phyloP scores from a whole-genome alignment of 2,329 filamentous ascomycete genomes.

The Xylaria sp. region DNA sequence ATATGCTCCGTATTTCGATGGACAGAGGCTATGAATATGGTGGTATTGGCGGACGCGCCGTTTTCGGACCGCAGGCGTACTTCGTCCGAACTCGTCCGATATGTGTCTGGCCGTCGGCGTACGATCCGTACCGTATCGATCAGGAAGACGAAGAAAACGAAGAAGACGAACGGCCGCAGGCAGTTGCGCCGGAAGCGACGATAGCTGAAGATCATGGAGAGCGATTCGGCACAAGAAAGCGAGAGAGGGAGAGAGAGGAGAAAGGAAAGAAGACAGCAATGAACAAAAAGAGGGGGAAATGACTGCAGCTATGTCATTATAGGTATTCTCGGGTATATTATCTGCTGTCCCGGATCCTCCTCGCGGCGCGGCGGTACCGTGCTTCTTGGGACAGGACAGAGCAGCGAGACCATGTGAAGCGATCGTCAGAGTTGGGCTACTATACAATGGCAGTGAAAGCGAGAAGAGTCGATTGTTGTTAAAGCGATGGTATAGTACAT shows the following conservation, averaged over 20 bases:
- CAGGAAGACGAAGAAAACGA: slow-evolving; percentile 31
- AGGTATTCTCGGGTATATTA: not conserved
- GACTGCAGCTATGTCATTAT: slow-evolving; percentile 21
- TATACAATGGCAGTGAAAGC: not conserved
- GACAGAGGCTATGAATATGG: slow-evolving; percentile 60
- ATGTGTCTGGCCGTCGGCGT: slow-evolving; percentile 29
- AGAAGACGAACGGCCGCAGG: slow-evolving; percentile 32
- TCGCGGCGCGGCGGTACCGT: slow-evolving; percentile 1
- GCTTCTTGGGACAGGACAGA: slow-evolving; percentile 5
- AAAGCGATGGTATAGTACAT: slow-evolving; percentile 16
- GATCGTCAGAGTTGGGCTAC: not conserved
- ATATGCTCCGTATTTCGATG: slow-evolving; percentile 62
- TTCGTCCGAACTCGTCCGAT: slow-evolving; percentile 24
- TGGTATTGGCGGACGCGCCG: slow-evolving; percentile 23
- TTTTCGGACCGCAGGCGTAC: slow-evolving; percentile 20
- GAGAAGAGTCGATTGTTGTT: slow-evolving; percentile 1
- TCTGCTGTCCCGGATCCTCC: slow-evolving; percentile 4
- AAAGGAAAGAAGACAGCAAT: not conserved
- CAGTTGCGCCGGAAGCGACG: slow-evolving; percentile 34
- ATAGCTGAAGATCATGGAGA: slow-evolving; percentile 35
- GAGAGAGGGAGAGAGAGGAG: not conserved
- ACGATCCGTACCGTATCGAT: slow-evolving; percentile 34
- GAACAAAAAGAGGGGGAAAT: not conserved
- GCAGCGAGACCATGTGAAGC: slow-evolving; percentile 10
- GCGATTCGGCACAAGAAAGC: not conserved